Base-by-base conservation (phyloP, 139 green algal species). In the Eudorina sp. region DNA sequence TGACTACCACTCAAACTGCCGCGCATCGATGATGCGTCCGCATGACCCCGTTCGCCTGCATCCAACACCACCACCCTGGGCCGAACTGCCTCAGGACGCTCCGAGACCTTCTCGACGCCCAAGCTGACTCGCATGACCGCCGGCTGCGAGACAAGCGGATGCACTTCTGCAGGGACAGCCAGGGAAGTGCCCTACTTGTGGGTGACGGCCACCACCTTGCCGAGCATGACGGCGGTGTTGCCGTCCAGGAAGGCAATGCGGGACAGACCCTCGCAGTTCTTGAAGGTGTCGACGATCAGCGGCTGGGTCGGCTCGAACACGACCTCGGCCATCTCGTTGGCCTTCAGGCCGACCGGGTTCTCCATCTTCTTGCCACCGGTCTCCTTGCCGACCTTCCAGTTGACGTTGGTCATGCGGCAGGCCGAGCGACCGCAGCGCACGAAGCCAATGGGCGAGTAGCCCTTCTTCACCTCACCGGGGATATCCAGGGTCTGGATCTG, bases 371-470 rank as follows among this genome's bases (percentile, higher is more conserved):
- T 98, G 91, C 96, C 96, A 88, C 96, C 96, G 77, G 96, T 98
- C 96, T 98, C 96, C 95, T 98, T 98, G 91, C 96, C 96, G 34
- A 97, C 94, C 96, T 98, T 98, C 96, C 95, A 98, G 94, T 97
- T 94, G 91, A 98, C 95, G 72, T 89, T 89, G 86, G 90, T 94
- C 58, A 98, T 95, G 76, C 94, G 93, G 96, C 96, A 98, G 45
- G 96, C 96, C 68, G 96, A 93, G 92, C 96, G 96, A 72, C 96
- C 96, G 90, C 95, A 97, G 79, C 96, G 96, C 75, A 98, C 96
- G 89, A 98, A 98, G 89, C 95, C 96, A 89, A 98, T 98, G 78
- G 96, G 96, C 68, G 93, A 97, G 96, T 98, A 98, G 87, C 96
- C 96, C 31, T 89, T 84, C 96, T 98, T 98, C 83, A 97, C 93